Conservation (phyloP, 305 asterid species). For the Fraxinus platypoda region DNA sequence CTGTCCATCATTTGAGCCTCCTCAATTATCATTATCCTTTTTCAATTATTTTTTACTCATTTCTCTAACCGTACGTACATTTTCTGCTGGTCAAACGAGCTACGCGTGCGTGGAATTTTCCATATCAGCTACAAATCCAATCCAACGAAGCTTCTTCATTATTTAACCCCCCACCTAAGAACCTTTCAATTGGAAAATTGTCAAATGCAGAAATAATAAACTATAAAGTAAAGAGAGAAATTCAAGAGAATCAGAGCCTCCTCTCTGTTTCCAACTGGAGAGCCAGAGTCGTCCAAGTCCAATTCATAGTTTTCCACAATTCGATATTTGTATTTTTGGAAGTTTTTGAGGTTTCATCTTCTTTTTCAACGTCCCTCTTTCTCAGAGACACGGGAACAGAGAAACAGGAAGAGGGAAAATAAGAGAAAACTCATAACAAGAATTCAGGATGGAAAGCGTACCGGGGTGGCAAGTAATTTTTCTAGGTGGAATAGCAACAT, state of each 20-base stretch:
- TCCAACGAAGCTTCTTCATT: conserved; percentile 19
- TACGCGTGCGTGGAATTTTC: not conserved
- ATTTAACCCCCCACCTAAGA: not conserved
- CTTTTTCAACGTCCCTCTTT: not conserved
- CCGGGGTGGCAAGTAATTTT: conserved; percentile 55
- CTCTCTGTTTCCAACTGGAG: not conserved
- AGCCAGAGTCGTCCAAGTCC: conserved; percentile 16
- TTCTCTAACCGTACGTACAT: not conserved
- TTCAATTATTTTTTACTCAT: not conserved
- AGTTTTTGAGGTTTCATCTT: conserved; percentile 2
- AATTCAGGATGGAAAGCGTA: conserved; percentile 54
- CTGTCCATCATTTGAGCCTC: too few species aligned
- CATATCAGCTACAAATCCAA: conserved; percentile 8
- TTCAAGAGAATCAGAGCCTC: not conserved
- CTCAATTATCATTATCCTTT: too few species aligned
- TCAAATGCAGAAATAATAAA: not conserved
- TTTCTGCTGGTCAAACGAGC: not conserved
- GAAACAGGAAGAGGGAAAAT: not conserved
- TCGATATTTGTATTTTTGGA: conserved; percentile 17
- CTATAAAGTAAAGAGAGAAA: not conserved
- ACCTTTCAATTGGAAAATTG: not conserved
- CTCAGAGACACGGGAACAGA: not conserved
- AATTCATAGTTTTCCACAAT: conserved; percentile 5
- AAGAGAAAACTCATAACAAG: not conserved
- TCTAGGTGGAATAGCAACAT: conserved; percentile 60